phyloP scores from a whole-genome alignment of 306 rosid species.

The Begonia masoniana region DNA sequence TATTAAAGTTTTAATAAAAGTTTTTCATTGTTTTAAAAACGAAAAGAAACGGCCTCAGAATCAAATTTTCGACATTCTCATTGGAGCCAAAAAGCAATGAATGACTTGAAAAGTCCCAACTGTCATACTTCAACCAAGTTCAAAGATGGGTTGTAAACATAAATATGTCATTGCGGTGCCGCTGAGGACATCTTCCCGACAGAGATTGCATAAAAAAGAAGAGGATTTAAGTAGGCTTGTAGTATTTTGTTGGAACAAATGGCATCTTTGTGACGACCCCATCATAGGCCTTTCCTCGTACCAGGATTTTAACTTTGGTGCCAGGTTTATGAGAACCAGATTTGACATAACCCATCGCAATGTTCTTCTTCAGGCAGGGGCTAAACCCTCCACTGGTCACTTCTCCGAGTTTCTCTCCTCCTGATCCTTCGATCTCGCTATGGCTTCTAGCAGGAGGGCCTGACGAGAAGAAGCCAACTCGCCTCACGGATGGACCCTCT shows the following conservation, averaged over 20 bases:
- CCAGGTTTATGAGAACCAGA: slow-evolving; percentile 93
- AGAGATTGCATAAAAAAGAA: slow-evolving; percentile 2
- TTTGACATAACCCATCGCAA: slow-evolving; percentile 95
- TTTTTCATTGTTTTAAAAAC: no score
- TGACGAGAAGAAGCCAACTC: slow-evolving; percentile 77
- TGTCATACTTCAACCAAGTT: no score
- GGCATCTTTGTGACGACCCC: slow-evolving; percentile 95
- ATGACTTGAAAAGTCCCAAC: no score
- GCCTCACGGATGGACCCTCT: slow-evolving; percentile 72
- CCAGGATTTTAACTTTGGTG: slow-evolving; percentile 73
- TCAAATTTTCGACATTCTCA: no score
- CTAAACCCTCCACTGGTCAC: slow-evolving; percentile 98
- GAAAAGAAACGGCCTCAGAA: no score
- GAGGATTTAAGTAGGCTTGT: slow-evolving; percentile 52
- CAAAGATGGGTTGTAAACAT: no score
- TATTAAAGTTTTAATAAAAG: no score
- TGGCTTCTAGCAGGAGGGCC: slow-evolving; percentile 98
- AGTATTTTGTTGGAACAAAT: slow-evolving; percentile 89
- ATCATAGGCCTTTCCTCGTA: slow-evolving; percentile 82
- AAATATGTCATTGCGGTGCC: not conserved
- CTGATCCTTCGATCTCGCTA: slow-evolving; percentile 81
- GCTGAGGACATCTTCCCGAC: slow-evolving; percentile 11
- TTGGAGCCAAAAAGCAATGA: no score
- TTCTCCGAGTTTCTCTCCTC: slow-evolving; percentile 76
- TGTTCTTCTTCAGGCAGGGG: slow-evolving; percentile 94